phyloP scores from a whole-genome alignment of 257 asterid genomes.

The Petunia secreta region DNA sequence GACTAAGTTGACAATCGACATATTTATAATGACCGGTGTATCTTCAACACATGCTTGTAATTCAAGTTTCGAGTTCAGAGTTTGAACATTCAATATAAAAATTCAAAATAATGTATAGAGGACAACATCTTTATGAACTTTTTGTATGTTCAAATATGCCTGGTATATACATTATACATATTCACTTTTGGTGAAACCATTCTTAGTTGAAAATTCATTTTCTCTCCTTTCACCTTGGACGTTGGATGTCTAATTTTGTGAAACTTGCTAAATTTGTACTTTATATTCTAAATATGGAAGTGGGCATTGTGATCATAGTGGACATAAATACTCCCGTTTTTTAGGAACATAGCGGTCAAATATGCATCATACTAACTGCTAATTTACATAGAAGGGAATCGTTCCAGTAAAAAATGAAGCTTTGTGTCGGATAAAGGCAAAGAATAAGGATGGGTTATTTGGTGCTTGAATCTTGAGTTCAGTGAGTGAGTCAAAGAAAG shows the following conservation, averaged over 20 bases:
- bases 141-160: too few species aligned
- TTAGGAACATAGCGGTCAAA: neutral
- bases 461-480: constrained; percentile 41
- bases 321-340: neutral
- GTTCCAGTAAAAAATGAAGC: constrained; percentile 25
- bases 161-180: too few species aligned
- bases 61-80: too few species aligned
- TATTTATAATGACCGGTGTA: too few species aligned
- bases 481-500: constrained; percentile 48
- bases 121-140: too few species aligned
- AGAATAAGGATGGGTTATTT: constrained; percentile 37
- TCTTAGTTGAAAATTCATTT: too few species aligned
- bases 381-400: neutral
- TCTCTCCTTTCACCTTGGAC: neutral
- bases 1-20: too few species aligned
- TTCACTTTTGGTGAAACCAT: too few species aligned
- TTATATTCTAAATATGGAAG: neutral
- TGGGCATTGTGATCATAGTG: neutral
- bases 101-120: too few species aligned
- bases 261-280: neutral
- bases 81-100: too few species aligned
- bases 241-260: neutral
- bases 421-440: constrained; percentile 43
- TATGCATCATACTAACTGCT: neutral
- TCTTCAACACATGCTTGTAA: too few species aligned